These are phyloP conservation scores for Mortierella alpina DNA, from an alignment of 192 early-diverging fungal genomes.

Conservation along the genomic window DNA sequence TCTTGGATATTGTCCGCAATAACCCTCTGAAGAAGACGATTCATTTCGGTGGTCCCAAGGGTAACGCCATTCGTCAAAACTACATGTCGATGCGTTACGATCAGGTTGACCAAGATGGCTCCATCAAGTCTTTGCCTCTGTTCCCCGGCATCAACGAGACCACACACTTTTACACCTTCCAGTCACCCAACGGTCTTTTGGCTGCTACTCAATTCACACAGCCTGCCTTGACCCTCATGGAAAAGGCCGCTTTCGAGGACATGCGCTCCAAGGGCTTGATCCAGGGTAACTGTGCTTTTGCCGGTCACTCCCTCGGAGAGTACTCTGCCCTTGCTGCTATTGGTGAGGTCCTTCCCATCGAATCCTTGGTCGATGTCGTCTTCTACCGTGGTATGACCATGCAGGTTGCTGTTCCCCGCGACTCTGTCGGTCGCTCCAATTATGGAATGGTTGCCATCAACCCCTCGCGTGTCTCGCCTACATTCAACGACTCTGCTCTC, in stretches of 20 bases:
- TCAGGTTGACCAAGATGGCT: slow-evolving; percentile 77
- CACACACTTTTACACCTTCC: slow-evolving; percentile 85
- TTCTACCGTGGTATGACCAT: slow-evolving; percentile 99
- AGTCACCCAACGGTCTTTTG: slow-evolving; percentile 85
- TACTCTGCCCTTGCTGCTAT: slow-evolving; percentile 92
- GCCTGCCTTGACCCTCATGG: slow-evolving; percentile 89
- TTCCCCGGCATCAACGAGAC: slow-evolving; percentile 87
- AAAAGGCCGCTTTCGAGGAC: slow-evolving; percentile 90
- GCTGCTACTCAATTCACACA: slow-evolving; percentile 97
- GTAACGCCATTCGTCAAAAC: slow-evolving; percentile 81
- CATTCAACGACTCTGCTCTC: slow-evolving; percentile 89
- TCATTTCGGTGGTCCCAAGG: slow-evolving; percentile 89
- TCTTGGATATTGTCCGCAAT: slow-evolving; percentile 88
- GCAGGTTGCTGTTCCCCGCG: slow-evolving; percentile 92
- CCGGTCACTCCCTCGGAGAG: slow-evolving; percentile 96
- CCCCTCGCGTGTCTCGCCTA: slow-evolving; percentile 86
- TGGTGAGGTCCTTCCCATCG: slow-evolving; percentile 86
- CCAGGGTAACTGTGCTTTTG: slow-evolving; percentile 84
- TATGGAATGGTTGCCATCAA: slow-evolving; percentile 97
- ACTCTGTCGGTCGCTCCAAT: slow-evolving; percentile 80
- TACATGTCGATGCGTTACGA: slow-evolving; percentile 96
- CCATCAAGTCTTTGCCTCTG: slow-evolving; percentile 80
- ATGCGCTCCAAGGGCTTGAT: slow-evolving; percentile 90
- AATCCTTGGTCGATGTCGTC: slow-evolving; percentile 88
- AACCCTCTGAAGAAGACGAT: slow-evolving; percentile 89